phyloP scores from a whole-genome alignment of 345 rosid species.

The Salix dunnii region DNA sequence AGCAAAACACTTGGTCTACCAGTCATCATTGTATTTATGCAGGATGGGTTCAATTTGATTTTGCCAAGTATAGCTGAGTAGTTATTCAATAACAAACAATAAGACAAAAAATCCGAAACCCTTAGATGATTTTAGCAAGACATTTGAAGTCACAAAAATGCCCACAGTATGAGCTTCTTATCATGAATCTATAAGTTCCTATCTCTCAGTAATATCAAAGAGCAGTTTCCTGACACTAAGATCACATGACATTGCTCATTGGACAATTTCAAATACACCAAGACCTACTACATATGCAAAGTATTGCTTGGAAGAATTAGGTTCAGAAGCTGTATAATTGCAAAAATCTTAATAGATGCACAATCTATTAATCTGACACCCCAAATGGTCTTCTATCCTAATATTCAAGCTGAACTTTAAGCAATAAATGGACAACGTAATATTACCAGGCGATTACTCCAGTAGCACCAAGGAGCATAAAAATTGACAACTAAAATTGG shows the following conservation, averaged over 20 bases:
- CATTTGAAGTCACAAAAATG: neutral
- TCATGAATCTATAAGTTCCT: neutral
- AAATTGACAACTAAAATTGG: slow-evolving; percentile 89
- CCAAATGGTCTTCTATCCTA: neutral
- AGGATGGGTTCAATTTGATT: neutral
- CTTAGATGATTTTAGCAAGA: neutral
- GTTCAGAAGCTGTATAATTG: neutral
- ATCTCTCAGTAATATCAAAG: neutral
- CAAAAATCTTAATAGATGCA: neutral
- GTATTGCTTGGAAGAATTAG: neutral
- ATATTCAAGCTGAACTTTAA: neutral
- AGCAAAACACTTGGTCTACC: neutral
- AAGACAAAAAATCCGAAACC: neutral
- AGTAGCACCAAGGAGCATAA: slow-evolving; percentile 96
- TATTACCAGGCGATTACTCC: slow-evolving; percentile 93
- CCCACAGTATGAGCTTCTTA: neutral
- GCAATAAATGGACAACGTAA: slow-evolving; percentile 7
- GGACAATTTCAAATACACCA: neutral
- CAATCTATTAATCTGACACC: neutral
- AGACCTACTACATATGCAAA: neutral
- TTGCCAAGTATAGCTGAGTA: neutral
- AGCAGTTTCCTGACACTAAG: neutral
- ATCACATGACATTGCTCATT: neutral
- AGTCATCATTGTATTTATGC: neutral
- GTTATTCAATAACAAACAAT: neutral